Conservation (phyloP, 345 rosid genomes). For the Gossypium rotundifolium region DNA sequence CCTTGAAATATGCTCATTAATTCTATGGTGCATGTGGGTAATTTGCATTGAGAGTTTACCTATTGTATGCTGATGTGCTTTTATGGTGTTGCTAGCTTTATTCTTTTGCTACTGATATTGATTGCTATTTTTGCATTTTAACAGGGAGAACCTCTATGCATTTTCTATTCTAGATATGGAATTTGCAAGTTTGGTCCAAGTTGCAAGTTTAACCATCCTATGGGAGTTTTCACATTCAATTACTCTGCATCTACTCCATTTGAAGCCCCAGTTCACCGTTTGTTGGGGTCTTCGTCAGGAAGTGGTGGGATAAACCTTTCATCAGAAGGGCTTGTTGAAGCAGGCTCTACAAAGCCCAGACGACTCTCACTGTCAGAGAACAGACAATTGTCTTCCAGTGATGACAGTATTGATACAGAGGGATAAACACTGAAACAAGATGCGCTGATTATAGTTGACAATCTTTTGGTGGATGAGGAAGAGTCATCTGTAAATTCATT, state of each 20-base stretch:
- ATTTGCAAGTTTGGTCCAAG: slow-evolving; percentile 99
- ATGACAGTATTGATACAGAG: slow-evolving; percentile 62
- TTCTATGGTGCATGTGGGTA: background rate
- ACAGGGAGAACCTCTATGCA: slow-evolving; percentile 93
- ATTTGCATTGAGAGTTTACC: background rate
- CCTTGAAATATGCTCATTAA: background rate
- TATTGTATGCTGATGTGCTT: background rate
- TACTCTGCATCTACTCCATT: slow-evolving; percentile 45
- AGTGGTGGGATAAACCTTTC: slow-evolving; percentile 42
- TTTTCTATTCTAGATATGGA: slow-evolving; percentile 90
- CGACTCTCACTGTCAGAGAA: slow-evolving; percentile 68
- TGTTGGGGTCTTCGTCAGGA: slow-evolving; percentile 57
- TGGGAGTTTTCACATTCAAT: slow-evolving; percentile 69
- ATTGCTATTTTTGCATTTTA: slow-evolving; percentile 12
- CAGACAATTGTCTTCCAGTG: slow-evolving; percentile 72
- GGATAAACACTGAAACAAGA: slow-evolving; percentile 34
- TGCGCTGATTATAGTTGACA: slow-evolving; percentile 16
- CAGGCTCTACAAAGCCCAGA: slow-evolving; percentile 53
- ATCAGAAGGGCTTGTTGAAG: slow-evolving; percentile 66
- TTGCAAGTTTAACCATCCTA: slow-evolving; percentile 98
- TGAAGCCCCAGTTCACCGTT: slow-evolving; percentile 42
- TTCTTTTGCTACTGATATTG: background rate
- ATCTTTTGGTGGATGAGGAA: slow-evolving; percentile 30
- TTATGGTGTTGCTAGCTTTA: background rate
- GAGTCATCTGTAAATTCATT: slow-evolving; percentile 51